phyloP scores from a whole-genome alignment of 2,329 filamentous ascomycete genomes.

The Phyllosticta citriasiana region DNA sequence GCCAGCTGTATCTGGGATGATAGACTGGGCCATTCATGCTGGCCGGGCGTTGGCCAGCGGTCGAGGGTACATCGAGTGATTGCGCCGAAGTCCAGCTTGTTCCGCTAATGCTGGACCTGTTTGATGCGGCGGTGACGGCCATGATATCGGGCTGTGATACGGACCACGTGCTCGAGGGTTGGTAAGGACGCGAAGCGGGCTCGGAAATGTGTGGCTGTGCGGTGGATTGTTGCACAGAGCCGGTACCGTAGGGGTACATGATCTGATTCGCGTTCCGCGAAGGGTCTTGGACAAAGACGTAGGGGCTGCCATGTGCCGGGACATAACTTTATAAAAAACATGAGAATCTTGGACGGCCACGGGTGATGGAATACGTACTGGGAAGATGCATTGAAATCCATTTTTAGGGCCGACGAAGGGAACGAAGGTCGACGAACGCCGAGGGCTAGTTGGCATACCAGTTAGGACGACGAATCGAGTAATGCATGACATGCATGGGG shows the following conservation, averaged over 20 bases:
- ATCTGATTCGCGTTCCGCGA: constrained; percentile 22
- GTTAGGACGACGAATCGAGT: neutral
- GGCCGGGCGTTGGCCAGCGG: neutral
- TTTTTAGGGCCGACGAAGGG: constrained; percentile 19
- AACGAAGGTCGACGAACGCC: neutral
- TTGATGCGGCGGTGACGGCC: neutral
- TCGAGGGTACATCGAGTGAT: constrained; percentile 3
- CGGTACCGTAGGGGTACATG: constrained; percentile 26
- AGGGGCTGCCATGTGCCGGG: constrained; percentile 26
- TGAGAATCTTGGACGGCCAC: neutral
- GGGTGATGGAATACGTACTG: constrained; percentile 23
- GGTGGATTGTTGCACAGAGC: constrained; percentile 15
- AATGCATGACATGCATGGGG: constrained; percentile 16
- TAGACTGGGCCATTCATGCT: constrained; percentile 1
- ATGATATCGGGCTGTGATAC: constrained; percentile 12
- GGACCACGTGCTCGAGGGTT: constrained; percentile 15
- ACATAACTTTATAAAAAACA: constrained; percentile 23
- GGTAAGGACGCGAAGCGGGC: constrained; percentile 15
- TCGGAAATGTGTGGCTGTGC: neutral
- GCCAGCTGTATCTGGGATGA: constrained; percentile 4
- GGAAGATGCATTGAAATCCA: constrained; percentile 34
- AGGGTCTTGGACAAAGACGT: constrained; percentile 21
- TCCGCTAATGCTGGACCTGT: neutral
- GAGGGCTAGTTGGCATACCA: constrained; percentile 1
- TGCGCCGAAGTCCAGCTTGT: constrained; percentile 16